phyloP scores from a whole-genome alignment of 73 alveolate genomes.

The Tetrahymena elliotti region DNA sequence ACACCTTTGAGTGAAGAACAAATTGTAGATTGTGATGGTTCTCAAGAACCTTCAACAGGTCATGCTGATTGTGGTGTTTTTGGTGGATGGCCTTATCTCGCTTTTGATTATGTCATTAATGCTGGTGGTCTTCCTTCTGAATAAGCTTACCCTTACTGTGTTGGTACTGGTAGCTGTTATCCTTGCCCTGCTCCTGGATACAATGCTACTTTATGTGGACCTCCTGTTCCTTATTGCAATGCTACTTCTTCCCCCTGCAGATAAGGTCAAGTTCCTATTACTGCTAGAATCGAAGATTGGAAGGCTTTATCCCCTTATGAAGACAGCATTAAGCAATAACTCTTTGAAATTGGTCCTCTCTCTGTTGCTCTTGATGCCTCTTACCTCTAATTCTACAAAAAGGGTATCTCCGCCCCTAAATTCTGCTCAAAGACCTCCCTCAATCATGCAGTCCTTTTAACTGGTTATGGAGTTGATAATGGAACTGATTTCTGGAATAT shows the following conservation, averaged over 20 bases:
- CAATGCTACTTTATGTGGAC: not conserved
- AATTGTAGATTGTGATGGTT: conserved; percentile 65
- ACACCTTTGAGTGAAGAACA: conserved; percentile 60
- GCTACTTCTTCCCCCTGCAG: not conserved
- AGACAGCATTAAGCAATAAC: not conserved
- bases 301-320: not conserved
- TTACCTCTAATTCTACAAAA: conserved; percentile 32
- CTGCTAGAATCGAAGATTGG: conserved; percentile 1
- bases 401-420: not conserved
- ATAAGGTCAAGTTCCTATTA: conserved; percentile 3
- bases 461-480: conserved; percentile 4
- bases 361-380: conserved; percentile 57
- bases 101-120: conserved; percentile 45
- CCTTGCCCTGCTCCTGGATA: not conserved
- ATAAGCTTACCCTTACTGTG: conserved; percentile 16
- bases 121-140: conserved; percentile 3
- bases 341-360: conserved; percentile 34
- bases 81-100: conserved; percentile 67
- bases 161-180: not conserved
- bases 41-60: conserved; percentile 37
- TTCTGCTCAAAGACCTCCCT: not conserved
- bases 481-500: conserved; percentile 71
- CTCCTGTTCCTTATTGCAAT: not conserved
- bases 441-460: conserved; percentile 26
- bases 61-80: conserved; percentile 48